Evolutionary conservation across 2,329 filamentous ascomycete genomes (phyloP).

Genomic region (Aspergillus felis): DNA sequence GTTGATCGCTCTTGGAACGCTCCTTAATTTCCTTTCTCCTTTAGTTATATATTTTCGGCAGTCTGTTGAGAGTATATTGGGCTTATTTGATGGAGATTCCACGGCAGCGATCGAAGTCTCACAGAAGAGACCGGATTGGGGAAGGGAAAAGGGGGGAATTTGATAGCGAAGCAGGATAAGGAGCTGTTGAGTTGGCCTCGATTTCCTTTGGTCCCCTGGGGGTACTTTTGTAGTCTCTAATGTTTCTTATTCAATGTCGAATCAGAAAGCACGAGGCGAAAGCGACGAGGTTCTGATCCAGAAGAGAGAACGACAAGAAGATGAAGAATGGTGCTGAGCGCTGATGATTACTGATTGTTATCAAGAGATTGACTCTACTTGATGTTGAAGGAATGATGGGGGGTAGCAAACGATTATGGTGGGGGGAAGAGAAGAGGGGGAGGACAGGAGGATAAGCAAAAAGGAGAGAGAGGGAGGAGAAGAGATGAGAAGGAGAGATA

Average conservation of each 20-base stretch:
- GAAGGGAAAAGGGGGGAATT: conserved; percentile 8
- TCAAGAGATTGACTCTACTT: conserved; percentile 4
- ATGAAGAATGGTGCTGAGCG: conserved; percentile 20
- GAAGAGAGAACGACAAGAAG: conserved; percentile 27
- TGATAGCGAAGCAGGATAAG: conserved; percentile 4
- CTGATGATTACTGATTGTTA: background rate
- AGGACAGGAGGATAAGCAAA: conserved; percentile 15
- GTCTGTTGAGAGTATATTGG: background rate
- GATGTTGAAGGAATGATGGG: conserved; percentile 43
- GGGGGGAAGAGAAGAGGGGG: conserved; percentile 20
- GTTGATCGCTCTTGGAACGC: background rate
- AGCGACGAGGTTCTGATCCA: conserved; percentile 14
- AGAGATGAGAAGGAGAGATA: conserved; percentile 9
- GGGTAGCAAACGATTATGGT: conserved; percentile 20
- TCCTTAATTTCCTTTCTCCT: conserved; percentile 4
- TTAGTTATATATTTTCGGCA: conserved; percentile 3
- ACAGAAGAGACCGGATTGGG: background rate
- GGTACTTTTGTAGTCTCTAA: conserved; percentile 1
- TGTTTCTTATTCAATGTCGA: conserved; percentile 4
- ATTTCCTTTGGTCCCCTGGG: conserved; percentile 2
- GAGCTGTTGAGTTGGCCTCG: conserved; percentile 12
- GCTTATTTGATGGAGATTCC: conserved; percentile 6
- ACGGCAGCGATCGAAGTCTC: conserved; percentile 13
- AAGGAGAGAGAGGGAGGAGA: conserved; percentile 13
- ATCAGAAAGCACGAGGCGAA: conserved; percentile 6